Base-by-base conservation (phyloP, 2,329 filamentous ascomycete species). In the Penicillium crustosum region DNA sequence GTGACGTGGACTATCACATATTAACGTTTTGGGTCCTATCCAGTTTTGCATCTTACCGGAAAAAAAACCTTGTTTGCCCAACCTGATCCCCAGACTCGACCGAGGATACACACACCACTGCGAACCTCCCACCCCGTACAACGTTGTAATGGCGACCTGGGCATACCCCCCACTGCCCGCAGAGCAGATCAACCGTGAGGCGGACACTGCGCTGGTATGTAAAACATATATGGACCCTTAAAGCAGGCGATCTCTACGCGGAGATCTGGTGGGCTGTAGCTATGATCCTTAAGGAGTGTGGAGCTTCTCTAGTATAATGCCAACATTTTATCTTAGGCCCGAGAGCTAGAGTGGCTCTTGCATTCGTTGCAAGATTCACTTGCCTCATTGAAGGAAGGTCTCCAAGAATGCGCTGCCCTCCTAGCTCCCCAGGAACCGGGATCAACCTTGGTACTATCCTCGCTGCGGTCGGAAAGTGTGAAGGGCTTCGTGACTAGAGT, bases 401-500 rank as follows among this genome's bases (percentile, higher is more conserved):
- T 97, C 3, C 87, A 94, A 72, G 92, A 97, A 76, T 97, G 93
- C 77, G 91, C 92, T 66, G 86, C 89, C 19, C 83, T 97, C 25
- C 86, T 99, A 31, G 89, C 91, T 8, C 92, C 93, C 1, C 83
- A 88, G 62, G 91, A 96, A 70, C 87, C 89, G 1, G 92, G 92
- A 9, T 93, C 88, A 67, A 99, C 93, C 0, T 85, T 99, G 29
- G 93, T 94, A 31, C 83, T 99, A 64, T 94, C 90, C 61, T 95
- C 93, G 15, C 84, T 89, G 55, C 86, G 93, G 55, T 93, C 91
- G 55, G 94, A 99, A 78, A 86, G 85, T 65, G 87, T 97, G 61
- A 99, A 99, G 75, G 94, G 94, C 19, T 90, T 91, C 67, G 86
- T 97, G 59, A 97, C 93, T 1, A 86, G 94, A 53, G 86, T 96